Evolutionary conservation across 306 rosid species (phyloP), one percentile per base, ranked within the genome.

Genomic region (Crataegus laevigata): DNA sequence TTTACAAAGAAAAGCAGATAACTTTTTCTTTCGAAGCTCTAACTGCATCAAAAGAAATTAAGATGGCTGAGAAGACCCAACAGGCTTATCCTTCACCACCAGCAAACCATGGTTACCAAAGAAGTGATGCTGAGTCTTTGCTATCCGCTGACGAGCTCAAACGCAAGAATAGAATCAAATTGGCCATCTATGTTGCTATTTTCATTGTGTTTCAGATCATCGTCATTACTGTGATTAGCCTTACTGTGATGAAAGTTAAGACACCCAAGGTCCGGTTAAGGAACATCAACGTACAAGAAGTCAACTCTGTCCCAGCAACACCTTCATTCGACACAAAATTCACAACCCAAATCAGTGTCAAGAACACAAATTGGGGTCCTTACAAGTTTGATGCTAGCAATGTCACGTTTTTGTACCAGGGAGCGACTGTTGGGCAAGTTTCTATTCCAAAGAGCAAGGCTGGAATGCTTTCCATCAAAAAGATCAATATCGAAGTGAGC

Each of bases 301-400:
- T 63, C 22, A 32, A 3, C 3, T 28, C 62, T 4, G 29, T 24
- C 7, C 7, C 32, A 14, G 4, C 65, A 54, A 21, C 66, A 19
- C 66, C 75, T 21, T 58, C 76, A 7, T 72, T 72, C 11, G 55
- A 72, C 54, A 58, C 64, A 17, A 36, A 26, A 28, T 72, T 72
- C 76, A 38, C 26, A 22, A 72, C 68, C 38, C 76, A 72, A 58
- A 64, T 25, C 19, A 43, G 45, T 22, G 30, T 74, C 10, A 74
- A 74, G 29, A 74, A 62, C 45, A 61, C 70, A 1, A 74, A 74
- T 25, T 74, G 50, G 51, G 70, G 77, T 29, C 77, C 77, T 15
- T 74, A 74, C 60, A 74, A 74, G 58, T 74, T 42, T 19, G 69
- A 74, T 47, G 25, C 29, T 15, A 8, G 59, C 70, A 28, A 1